Percentiles rank a stretch among this genome's conserved stretches.
Evolutionary conservation across 176 grass and related monocot genomes (phyloP).

Genomic region (Elymus sibiricus): DNA sequence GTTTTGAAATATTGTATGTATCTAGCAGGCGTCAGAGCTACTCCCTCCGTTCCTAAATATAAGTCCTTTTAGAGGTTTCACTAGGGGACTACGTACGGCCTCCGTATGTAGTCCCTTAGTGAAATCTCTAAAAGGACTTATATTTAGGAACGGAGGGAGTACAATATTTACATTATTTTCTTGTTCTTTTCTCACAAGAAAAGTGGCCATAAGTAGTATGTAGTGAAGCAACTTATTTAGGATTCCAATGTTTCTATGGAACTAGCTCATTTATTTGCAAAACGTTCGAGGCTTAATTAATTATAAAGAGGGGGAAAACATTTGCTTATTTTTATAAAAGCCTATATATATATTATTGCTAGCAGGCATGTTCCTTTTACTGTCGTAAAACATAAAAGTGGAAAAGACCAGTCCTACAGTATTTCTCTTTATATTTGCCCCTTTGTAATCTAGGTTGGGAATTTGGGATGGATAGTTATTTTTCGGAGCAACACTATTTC

Average conservation of each 20-base stretch:
- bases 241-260: too few relatives aligned
- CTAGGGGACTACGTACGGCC: too few relatives aligned
- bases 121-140: too few relatives aligned
- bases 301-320: neutral
- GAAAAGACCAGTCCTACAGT: neutral
- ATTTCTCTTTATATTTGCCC: neutral
- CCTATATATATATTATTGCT: neutral
- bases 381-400: neutral
- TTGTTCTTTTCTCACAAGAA: slow-evolving; percentile 3
- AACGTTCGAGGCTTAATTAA: neutral
- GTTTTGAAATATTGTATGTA: neutral
- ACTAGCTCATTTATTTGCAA: neutral
- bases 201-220: neutral
- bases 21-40: neutral
- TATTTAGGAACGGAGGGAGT: too few relatives aligned
- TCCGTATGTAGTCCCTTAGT: too few relatives aligned
- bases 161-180: neutral
- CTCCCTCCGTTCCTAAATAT: too few relatives aligned
- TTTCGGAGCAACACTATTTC: neutral
- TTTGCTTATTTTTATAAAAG: neutral
- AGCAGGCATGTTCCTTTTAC: neutral
- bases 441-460: neutral
- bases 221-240: neutral
- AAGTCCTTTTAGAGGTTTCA: too few relatives aligned
- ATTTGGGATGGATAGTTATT: neutral